Evolutionary conservation across 345 rosid species (phyloP).

Genomic region (Salix suchowensis): DNA sequence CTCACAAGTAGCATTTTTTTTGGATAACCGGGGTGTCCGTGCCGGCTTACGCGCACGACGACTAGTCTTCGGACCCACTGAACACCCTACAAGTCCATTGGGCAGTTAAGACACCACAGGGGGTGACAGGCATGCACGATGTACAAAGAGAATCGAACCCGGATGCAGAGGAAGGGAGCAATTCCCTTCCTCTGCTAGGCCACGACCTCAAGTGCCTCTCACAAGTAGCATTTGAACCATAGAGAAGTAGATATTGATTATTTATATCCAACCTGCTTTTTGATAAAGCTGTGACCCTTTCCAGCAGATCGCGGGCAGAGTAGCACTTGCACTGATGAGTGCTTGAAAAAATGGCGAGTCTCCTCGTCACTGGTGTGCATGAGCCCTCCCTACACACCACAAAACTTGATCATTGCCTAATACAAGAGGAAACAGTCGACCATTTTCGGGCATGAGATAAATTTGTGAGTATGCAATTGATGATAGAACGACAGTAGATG

Average conservation of each 20-base stretch:
- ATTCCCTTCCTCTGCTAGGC: too few species aligned
- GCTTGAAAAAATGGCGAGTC: slow-evolving; percentile 82
- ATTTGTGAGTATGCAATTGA: background rate
- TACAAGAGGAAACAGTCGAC: background rate
- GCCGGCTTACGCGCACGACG: fast-evolving
- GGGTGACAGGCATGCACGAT: too few species aligned
- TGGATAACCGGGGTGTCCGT: too few species aligned
- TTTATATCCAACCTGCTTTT: slow-evolving; percentile 54
- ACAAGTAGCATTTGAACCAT: background rate
- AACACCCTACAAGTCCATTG: too few species aligned
- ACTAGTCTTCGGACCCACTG: too few species aligned
- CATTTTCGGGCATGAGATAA: background rate
- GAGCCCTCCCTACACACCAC: slow-evolving; percentile 63
- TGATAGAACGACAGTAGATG: background rate
- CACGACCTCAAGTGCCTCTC: background rate
- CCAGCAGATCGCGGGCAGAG: slow-evolving; percentile 88
- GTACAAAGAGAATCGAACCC: too few species aligned
- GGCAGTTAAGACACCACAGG: too few species aligned
- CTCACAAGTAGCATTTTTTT: background rate
- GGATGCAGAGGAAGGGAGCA: too few species aligned
- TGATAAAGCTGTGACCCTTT: slow-evolving; percentile 78
- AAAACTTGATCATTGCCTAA: slow-evolving; percentile 3
- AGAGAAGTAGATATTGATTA: slow-evolving; percentile 3
- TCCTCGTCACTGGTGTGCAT: slow-evolving; percentile 85
- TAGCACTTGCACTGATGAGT: slow-evolving; percentile 80